phyloP scores from a whole-genome alignment of 2,329 filamentous ascomycete genomes.

The Colletotrichum gigasporum region DNA sequence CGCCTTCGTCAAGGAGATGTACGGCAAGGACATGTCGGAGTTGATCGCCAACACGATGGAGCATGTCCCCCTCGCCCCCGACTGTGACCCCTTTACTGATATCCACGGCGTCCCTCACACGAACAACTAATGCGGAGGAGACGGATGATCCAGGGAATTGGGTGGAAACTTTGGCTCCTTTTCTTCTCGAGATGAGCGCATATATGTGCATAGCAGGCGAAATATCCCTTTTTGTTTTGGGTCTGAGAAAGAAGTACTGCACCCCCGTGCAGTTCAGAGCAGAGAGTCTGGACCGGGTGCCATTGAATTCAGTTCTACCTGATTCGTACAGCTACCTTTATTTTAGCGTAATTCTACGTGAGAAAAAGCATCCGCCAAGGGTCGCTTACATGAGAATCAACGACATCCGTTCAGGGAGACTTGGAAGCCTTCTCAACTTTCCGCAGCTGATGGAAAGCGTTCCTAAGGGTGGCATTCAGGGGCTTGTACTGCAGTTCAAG shows the following conservation, averaged over 20 bases:
- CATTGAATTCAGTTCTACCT: not conserved
- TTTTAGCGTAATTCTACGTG: not conserved
- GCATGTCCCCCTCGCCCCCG: conserved; percentile 50
- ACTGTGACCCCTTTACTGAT: conserved; percentile 41
- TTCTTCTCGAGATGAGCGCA: not conserved
- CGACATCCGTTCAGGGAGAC: not conserved
- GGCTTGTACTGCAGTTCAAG: conserved; percentile 68
- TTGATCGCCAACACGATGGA: conserved; percentile 60
- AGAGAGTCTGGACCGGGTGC: not conserved
- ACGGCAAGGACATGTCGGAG: conserved; percentile 59
- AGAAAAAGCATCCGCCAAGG: no score
- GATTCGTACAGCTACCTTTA: not conserved
- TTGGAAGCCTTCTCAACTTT: not conserved
- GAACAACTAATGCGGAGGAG: not conserved
- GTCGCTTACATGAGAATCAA: not conserved
- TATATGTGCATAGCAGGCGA: not conserved
- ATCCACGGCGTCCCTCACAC: conserved; percentile 38
- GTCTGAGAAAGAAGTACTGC: not conserved
- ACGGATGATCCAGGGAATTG: not conserved
- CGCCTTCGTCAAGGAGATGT: conserved; percentile 52
- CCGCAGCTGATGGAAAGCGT: conserved; percentile 1
- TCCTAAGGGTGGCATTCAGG: conserved; percentile 42
- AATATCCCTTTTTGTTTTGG: not conserved
- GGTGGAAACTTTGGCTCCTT: not conserved
- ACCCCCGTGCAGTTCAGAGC: not conserved